Base-by-base conservation (phyloP, 306 rosid species). In the Quercus bicolor region DNA sequence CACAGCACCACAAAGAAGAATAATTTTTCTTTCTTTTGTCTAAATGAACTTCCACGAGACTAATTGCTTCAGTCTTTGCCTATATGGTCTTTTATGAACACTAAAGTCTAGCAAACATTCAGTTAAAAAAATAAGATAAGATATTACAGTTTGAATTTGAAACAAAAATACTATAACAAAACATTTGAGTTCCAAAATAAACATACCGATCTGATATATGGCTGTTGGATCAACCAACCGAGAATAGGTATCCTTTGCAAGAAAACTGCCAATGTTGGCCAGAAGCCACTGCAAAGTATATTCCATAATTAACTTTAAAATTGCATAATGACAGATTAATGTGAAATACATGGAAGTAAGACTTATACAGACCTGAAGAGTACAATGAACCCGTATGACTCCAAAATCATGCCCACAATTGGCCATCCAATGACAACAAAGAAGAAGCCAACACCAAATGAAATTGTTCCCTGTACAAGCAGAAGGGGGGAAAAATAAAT, bases 201-300 rank as follows among this genome's bases (percentile, higher is more conserved):
- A 86, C 95, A 78, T 91, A 93, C 97, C 85, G 96, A 85, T 91
- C 93, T 88, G 69, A 93, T 28, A 79, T 75, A 93, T 70, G 98
- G 99, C 65, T 90, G 98, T 87, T 96, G 97, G 80, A 93, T 23
- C 79, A 96, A 61, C 98, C 98, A 96, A 74, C 99, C 99, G 56
- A 96, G 94, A 80, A 93, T 74, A 26, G 98, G 99, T 81, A 93
- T 87, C 94, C 85, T 96, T 94, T 91, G 99, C 75, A 93, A 5
- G 87, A 96, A 96, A 64, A 96, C 96, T 64, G 97, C 86, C 73
- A 96, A 74, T n/a, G 99, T 96, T 68, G 99, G 99, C 99, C 99
- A 96, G 91, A 96, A 96, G 82, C 99, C 99, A 68, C 98, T 96
- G 94, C 88, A 85, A 37, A 76, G 68, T 55, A 85, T 64, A 78